Evolutionary conservation across 1,139 yeast species (phyloP).

Genomic region (Sugiyamaella pinicola): DNA sequence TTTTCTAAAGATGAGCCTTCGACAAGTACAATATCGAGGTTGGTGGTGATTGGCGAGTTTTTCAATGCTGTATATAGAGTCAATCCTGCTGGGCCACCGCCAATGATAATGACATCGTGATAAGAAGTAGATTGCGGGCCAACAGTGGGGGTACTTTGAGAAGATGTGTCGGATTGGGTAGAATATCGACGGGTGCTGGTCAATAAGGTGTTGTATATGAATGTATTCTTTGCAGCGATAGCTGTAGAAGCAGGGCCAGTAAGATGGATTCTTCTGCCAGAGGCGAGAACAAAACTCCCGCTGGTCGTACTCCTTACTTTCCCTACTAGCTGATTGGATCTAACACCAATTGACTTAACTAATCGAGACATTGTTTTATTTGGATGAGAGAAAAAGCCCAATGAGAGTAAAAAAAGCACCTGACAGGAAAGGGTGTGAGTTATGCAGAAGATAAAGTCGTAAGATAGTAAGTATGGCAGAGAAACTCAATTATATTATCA

Average conservation of each 20-base stretch:
- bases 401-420: background rate
- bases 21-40: constrained; percentile 65
- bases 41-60: constrained; percentile 61
- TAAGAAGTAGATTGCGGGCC: constrained; percentile 1
- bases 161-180: background rate
- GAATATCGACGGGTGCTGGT: background rate
- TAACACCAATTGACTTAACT: background rate
- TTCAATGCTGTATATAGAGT: constrained; percentile 79
- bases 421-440: background rate
- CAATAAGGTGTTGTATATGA: background rate
- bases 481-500: background rate
- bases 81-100: constrained; percentile 98
- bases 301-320: too few relatives aligned
- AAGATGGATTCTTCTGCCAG: background rate
- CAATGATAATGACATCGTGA: constrained; percentile 80
- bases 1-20: constrained; percentile 68
- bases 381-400: too few relatives aligned
- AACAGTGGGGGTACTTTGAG: background rate
- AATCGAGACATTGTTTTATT: background rate
- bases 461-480: too few relatives aligned
- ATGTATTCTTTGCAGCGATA: background rate
- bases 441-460: background rate
- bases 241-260: background rate
- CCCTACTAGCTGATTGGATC: background rate
- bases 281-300: background rate